Percentiles rank a stretch among this genome's conserved stretches.
Evolutionary conservation across 805 yeast genomes (phyloP).

Genomic region (Starmerella sirachaensis): DNA sequence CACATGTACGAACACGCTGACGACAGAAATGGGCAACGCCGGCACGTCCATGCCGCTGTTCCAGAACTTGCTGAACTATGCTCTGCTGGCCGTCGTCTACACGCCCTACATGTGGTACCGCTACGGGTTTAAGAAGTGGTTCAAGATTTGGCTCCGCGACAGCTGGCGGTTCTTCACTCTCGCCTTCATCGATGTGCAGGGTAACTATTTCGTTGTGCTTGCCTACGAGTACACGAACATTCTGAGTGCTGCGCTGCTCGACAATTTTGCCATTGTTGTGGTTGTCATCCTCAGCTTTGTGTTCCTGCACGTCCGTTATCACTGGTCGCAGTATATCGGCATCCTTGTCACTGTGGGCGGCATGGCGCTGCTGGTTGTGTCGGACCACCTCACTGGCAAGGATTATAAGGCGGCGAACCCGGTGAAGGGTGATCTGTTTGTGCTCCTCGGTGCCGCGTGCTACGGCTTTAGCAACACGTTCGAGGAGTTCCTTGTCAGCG

Average conservation of each 20-base stretch:
- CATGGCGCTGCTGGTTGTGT: slow-evolving; percentile 33
- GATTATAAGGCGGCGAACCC: slow-evolving; percentile 31
- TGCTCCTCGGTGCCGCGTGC: slow-evolving; percentile 35
- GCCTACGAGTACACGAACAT: slow-evolving; percentile 36
- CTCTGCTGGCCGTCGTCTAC: slow-evolving; percentile 30
- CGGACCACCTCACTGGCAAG: slow-evolving; percentile 33
- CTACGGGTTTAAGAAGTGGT: slow-evolving; percentile 31
- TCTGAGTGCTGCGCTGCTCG: slow-evolving; percentile 34
- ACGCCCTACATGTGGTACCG: slow-evolving; percentile 32
- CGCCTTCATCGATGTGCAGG: slow-evolving; percentile 37
- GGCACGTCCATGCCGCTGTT: slow-evolving; percentile 36
- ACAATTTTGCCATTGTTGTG: slow-evolving; percentile 36
- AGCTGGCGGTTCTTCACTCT: slow-evolving; percentile 35
- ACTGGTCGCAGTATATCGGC: slow-evolving; percentile 36
- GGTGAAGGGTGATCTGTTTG: slow-evolving; percentile 36
- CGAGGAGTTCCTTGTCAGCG: slow-evolving; percentile 36
- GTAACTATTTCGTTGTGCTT: slow-evolving; percentile 36
- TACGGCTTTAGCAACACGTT: slow-evolving; percentile 36
- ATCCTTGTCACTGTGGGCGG: slow-evolving; percentile 34
- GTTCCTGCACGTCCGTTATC: slow-evolving; percentile 35
- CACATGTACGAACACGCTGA: slow-evolving; percentile 35
- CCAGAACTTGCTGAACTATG: slow-evolving; percentile 34
- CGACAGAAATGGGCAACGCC: slow-evolving; percentile 31
- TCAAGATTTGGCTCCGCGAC: slow-evolving; percentile 25
- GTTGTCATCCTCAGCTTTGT: slow-evolving; percentile 34